These are phyloP conservation scores for Triticum urartu DNA, from an alignment of 176 grass and related monocot species.

Conservation along the genomic window DNA sequence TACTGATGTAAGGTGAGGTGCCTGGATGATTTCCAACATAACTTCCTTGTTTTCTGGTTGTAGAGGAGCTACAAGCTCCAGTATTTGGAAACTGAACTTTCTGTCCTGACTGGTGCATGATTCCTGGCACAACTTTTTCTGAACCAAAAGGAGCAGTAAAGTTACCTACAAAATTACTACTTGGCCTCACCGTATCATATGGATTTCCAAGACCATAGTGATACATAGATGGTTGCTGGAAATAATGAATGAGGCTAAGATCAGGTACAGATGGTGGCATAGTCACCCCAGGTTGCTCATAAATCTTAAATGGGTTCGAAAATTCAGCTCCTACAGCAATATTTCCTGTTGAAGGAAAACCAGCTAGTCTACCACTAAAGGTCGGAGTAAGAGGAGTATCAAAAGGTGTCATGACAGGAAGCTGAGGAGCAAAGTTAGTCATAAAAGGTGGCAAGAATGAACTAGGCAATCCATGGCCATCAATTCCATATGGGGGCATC, in stretches of 20 bases:
- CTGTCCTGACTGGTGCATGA: conserved; percentile 39
- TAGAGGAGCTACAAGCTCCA: conserved; percentile 43
- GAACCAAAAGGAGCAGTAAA: conserved; percentile 44
- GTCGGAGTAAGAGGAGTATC: conserved; percentile 52
- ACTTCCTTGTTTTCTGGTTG: conserved; percentile 39
- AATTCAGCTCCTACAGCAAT: conserved; percentile 45
- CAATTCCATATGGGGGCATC: conserved; percentile 42
- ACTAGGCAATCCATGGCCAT: conserved; percentile 51
- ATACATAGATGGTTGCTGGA: conserved; percentile 54
- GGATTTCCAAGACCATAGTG: conserved; percentile 50
- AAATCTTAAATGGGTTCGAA: conserved; percentile 59
- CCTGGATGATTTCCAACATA: conserved; percentile 48
- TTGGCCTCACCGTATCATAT: conserved; percentile 52
- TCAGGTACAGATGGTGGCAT: conserved; percentile 61
- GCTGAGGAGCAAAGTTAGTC: conserved; percentile 16
- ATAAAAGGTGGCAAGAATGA: conserved; percentile 47
- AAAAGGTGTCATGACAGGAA: conserved; percentile 42
- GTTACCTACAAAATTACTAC: conserved; percentile 37
- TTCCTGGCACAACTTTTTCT: conserved; percentile 37
- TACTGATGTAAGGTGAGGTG: conserved; percentile 35
- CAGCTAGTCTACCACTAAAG: conserved; percentile 47
- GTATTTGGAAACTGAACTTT: conserved; percentile 39
- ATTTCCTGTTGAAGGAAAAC: conserved; percentile 44
- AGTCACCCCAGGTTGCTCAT: conserved; percentile 56
- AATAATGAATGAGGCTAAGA: conserved; percentile 50